Base-by-base conservation (phyloP, 441 rosid species). In the Pelargonium fulgidum region DNA sequence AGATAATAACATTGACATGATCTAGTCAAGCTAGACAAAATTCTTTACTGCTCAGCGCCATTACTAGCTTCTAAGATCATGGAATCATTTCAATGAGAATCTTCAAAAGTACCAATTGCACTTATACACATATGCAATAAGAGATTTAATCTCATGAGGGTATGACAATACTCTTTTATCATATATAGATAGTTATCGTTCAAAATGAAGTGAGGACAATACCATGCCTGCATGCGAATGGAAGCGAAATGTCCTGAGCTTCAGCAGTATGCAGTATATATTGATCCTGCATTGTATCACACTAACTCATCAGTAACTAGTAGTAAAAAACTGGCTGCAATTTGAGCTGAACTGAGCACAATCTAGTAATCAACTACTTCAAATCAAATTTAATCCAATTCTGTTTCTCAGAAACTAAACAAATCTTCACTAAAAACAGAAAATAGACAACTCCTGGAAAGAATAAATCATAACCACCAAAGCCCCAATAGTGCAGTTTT, bases 191-290 rank as follows among this genome's bases (percentile, higher is more conserved):
- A 33, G 39, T 33, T 33, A 33, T 3, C 39, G 4, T 33, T 54
- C 7, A n/a, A 58, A 17, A 26, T 5, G 4, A 19, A 58, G 29
- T 16, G 22, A 82, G 81, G 62, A 61, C 75, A 80, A 78, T 88
- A 92, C 96, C 96, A 79, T 92, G 96, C 87, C 96, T 86, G 86
- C 98, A 92, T 71, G 98, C 96, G 75, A 92, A 92, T 5, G 92
- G 98, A 73, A 90, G 98, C 20, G 79, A 64, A 66, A 92, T 86
- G 77, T 87, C 80, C 79, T 92, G 95, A 41, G 89, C 66, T 78
- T 92, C 96, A n/a, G 93, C 98, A 39, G 95, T 86, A 76, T 90
- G 96, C 83, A 90, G 71, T 68, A 92, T 92, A 58, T 92, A 90
- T 70, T 90, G 96, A 74, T 88, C 95, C 96, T 90, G 92, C 87